Evolutionary conservation across 129 eudicot genomes (phyloP), one percentile per base, ranked within the genome.

Genomic region (Centaurea solstitialis): DNA sequence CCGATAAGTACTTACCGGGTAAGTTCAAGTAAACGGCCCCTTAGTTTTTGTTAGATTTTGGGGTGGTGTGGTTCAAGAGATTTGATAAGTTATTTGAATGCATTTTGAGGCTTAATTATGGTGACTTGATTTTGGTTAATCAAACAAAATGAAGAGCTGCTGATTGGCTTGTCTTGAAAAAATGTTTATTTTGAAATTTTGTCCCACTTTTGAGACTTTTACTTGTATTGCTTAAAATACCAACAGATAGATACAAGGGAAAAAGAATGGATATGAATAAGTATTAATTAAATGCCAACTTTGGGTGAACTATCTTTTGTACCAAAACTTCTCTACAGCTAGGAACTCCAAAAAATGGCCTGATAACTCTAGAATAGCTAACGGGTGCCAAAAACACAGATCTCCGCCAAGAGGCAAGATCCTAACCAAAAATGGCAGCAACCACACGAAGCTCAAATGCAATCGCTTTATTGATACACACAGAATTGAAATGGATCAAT

Each of bases 391-490:
- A 68, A 68, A 33, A 68, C 43, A 13, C 10, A 15, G 23, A 41
- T 17, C 43, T 30, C 73, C 41, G 7, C 20, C 13, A 23, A 28
- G 28, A 4, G 41, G 22, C 6, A 68, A 68, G 20, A 61, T 26
- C 12, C 7, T 61, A 24, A 39, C 35, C 65, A 77, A 22, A 38
- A 66, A 22, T 4, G 37, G 33, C 73, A 64, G 5, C 47, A 76
- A 64, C 17, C 6, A 3, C 37, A 33, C 37, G 5, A 22, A 39
- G 22, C 73, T 57, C 71, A 2, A 21, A 61, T 7, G 57, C 65
- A 78, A 43, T 57, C 61, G 7, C 22, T 26, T 78, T 78, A 78
- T 78, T 78, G 68, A 41, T 9, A 45, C 68, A 33, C 17, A 30
- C 33, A 50, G 3, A 20, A 35, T 5, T 67, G 75, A 66, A 41